Evolutionary conservation across 2,329 filamentous ascomycete genomes (phyloP).

Genomic region (Gliomastix tumulicola): DNA sequence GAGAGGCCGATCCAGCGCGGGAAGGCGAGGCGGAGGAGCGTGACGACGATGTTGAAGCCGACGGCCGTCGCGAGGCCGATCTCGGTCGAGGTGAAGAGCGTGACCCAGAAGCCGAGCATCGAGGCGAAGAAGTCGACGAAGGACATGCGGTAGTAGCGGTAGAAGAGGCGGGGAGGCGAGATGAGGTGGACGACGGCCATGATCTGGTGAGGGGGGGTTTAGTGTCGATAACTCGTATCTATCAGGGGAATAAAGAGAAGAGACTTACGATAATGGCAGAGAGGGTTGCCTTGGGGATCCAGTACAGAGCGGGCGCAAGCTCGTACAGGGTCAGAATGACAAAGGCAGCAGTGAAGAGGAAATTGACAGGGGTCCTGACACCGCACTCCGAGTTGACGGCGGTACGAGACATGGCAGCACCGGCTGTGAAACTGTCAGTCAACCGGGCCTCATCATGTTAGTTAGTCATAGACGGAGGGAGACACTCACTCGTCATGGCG

Average conservation of each 20-base stretch:
- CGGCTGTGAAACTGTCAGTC: conserved; percentile 20
- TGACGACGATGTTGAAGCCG: conserved; percentile 57
- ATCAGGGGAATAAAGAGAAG: background rate
- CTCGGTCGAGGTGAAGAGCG: conserved; percentile 53
- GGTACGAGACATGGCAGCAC: conserved; percentile 60
- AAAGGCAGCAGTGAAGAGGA: conserved; percentile 52
- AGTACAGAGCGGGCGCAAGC: conserved; percentile 54
- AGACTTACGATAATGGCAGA: conserved; percentile 52
- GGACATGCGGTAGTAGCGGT: conserved; percentile 57
- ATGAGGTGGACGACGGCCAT: conserved; percentile 58
- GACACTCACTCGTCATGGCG: conserved; percentile 39
- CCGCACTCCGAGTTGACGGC: conserved; percentile 60
- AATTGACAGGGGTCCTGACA: conserved; percentile 54
- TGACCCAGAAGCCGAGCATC: conserved; percentile 59
- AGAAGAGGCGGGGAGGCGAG: conserved; percentile 50
- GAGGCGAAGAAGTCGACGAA: conserved; percentile 57
- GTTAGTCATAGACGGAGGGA: background rate
- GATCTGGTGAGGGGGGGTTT: conserved; percentile 32
- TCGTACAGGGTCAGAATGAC: conserved; percentile 57
- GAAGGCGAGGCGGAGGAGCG: conserved; percentile 52
- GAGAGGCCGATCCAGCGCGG: conserved; percentile 26
- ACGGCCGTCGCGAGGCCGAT: conserved; percentile 53
- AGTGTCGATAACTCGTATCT: background rate
- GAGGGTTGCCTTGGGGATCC: conserved; percentile 60
- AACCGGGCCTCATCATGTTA: background rate